Evolutionary conservation across 441 rosid genomes (phyloP), one percentile per base, ranked within the genome.

Genomic region (Francoa sonchifolia): DNA sequence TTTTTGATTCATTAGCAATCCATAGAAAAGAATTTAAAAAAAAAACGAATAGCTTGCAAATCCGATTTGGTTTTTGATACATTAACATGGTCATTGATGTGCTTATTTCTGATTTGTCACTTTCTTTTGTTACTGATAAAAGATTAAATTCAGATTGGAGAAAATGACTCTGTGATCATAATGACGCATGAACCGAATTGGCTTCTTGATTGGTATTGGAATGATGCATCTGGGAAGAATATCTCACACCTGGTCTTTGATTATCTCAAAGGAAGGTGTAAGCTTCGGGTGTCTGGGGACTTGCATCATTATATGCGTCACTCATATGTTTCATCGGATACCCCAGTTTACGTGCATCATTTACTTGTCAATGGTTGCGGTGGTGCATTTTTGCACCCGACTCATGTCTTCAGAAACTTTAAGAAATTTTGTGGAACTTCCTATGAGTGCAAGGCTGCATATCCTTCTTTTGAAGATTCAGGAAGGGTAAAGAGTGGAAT

Each of bases 201-300:
- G 99, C 90, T 92, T 63, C 86, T 83, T 53, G 99, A 92, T 79
- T 86, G 86, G 86, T 92, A 92, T 56, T 86, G 96, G 93, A 69
- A 66, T 53, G 53, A 53, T 37, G 71, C 65, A 44, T 76, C 96
- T 37, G 99, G 93, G 42, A 82, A 72, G 61, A 92, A 92, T 61
- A 77, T 92, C 65, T 61, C 71, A 33, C 82, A 92, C 61, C 67
- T 92, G 63, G 77, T 83, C 55, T 54, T 81, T 53, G 88, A 80
- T 58, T 72, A 74, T 71, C 68, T 92, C 66, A 75, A 72, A 50
- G 86, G 88, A 69, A 81, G 95, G 59, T 92, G 99, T 53, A 92
- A 86, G 60, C 95, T 92, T 64, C 80, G 94, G 63, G 52, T 90
- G 53, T 94, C 99, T 16, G 96, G 99, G 50, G 99, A 90, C 71